Evolutionary conservation across 352 stramenopile species (phyloP).

Genomic region (Globisporangium abappressorium): DNA sequence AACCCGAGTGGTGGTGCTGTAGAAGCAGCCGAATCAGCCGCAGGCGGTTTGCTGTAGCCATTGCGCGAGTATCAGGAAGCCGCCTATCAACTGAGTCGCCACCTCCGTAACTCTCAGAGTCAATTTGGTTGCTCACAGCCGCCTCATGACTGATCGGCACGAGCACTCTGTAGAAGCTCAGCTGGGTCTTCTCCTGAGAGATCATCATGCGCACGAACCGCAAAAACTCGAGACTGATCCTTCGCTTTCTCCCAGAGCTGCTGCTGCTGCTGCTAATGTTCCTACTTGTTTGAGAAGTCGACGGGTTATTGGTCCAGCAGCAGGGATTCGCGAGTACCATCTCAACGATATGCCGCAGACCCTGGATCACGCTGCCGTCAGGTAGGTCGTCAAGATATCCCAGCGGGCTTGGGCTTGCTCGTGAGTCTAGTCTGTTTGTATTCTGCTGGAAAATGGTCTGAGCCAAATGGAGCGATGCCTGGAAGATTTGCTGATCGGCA

Average conservation of each 20-base stretch:
- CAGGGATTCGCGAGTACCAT: slow-evolving; percentile 21
- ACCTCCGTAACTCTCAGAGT: no score
- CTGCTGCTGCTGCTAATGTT: not conserved
- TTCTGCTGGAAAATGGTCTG: slow-evolving; percentile 34
- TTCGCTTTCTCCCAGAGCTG: not conserved
- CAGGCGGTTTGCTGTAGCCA: slow-evolving; percentile 17
- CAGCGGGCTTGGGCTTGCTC: no score
- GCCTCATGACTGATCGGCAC: not conserved
- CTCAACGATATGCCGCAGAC: slow-evolving; percentile 29
- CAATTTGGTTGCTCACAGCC: not conserved
- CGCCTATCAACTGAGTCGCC: no score
- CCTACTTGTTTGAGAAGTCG: no score
- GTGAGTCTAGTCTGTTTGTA: no score
- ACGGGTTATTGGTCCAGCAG: slow-evolving; percentile 29
- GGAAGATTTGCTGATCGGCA: slow-evolving; percentile 28
- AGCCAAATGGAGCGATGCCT: slow-evolving; percentile 35
- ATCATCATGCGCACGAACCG: slow-evolving; percentile 40
- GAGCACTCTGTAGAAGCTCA: slow-evolving; percentile 29
- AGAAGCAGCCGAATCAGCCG: slow-evolving; percentile 26
- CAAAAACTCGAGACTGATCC: slow-evolving; percentile 35
- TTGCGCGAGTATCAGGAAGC: no score
- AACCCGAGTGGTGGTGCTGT: slow-evolving; percentile 8
- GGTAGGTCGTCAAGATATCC: slow-evolving; percentile 5
- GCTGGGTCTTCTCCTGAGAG: slow-evolving; percentile 25
- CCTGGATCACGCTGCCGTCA: slow-evolving; percentile 18